Base-by-base conservation (phyloP, 331 rosid genomes). In the Pyracantha coccinea region DNA sequence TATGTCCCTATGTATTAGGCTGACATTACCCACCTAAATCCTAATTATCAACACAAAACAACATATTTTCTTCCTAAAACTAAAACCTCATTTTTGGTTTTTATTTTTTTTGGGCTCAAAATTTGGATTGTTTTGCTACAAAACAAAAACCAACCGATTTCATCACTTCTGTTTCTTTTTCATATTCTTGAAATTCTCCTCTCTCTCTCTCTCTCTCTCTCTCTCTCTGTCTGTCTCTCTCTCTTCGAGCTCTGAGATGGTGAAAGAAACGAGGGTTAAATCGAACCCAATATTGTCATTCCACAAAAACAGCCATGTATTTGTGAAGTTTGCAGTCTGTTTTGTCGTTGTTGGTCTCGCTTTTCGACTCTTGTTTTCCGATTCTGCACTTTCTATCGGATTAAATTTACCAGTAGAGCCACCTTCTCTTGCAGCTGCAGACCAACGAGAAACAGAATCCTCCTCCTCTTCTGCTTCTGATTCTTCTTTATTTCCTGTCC, bases 311-410 rank as follows among this genome's bases (percentile, higher is more conserved):
- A 87, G 72, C 38, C 80, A 76, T 72, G 44, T 79, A 1, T 69
- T 88, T 32, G 86, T 86, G 44, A 91, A 88, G 82, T 76, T 88
- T 50, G 90, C 83, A 13, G 77, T 83, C 45, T 80, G 84, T 3
- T 73, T 93, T 50, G 74, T 93, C 76, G 79, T 87, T 8, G 59
- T 81, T 69, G 95, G 89, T 73, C 83, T 90, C 2, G 86, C 82
- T 59, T 74, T 93, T 82, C 90, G 90, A 25, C 72, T 93, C 78
- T 84, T 85, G 64, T 75, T 80, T 17, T 84, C 86, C 53, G 85
- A 91, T 87, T 87, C 97, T 38, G 45, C 4, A 19, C 20, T 17
- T 52, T 16, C 20, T 2, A 25, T 82, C 78, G 75, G 52, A 52
- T 69, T 85, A 38, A 38, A 38, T 38, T 38, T 38, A n/a, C 50